Conservation (phyloP, 345 rosid species). For the Microcos paniculata region DNA sequence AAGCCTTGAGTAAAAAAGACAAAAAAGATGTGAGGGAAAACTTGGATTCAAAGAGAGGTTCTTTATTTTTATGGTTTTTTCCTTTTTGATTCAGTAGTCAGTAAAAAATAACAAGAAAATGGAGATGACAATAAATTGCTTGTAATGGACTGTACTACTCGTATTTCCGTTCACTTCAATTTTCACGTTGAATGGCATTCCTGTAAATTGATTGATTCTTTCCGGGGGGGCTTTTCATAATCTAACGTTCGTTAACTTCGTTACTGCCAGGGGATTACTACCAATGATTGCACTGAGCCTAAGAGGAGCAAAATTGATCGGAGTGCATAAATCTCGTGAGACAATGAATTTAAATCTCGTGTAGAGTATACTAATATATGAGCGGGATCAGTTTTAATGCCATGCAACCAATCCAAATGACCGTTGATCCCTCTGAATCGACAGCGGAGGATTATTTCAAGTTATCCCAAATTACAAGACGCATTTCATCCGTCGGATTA, state of each 20-base stretch:
- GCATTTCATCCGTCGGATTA: not conserved
- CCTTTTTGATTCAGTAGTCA: not conserved
- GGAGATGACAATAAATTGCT: not conserved
- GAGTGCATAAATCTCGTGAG: conserved; percentile 1
- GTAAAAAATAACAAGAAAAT: not conserved
- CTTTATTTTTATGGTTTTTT: not conserved
- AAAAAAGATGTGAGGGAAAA: not conserved
- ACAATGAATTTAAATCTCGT: not conserved
- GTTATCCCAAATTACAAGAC: not conserved
- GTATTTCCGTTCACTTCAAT: not conserved
- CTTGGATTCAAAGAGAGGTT: not conserved
- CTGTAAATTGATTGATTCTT: not conserved
- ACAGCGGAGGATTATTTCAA: not conserved
- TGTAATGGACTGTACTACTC: too few relatives aligned
- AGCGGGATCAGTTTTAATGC: not conserved
- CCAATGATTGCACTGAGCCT: not conserved
- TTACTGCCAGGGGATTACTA: not conserved
- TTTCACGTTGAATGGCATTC: not conserved
- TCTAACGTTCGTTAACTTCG: not conserved
- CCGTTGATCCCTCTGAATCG: not conserved
- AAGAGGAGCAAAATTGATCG: not conserved
- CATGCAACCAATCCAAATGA: not conserved
- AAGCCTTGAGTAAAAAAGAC: conserved; percentile 3
- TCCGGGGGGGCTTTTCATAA: not conserved
- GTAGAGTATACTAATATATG: not conserved